phyloP scores from a whole-genome alignment of 2,329 filamentous ascomycete genomes.

The Aspergillus clavatus region DNA sequence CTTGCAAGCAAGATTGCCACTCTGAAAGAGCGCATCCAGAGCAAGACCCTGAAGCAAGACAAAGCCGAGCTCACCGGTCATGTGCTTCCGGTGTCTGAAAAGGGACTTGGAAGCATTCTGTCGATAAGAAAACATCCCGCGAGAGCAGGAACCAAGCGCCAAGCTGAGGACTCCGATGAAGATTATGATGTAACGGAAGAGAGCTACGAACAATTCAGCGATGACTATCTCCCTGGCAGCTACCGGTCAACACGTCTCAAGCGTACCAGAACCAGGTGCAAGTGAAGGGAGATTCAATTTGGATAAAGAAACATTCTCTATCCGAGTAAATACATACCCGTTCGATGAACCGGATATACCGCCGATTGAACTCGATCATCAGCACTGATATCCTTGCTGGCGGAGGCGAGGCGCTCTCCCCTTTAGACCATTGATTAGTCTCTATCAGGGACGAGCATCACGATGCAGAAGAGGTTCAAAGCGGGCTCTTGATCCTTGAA shows the following conservation, averaged over 20 bases:
- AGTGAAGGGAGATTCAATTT: constrained; percentile 15
- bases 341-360: too few species aligned
- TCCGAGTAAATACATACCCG: constrained; percentile 22
- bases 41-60: constrained; percentile 17
- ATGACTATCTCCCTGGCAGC: constrained; percentile 25
- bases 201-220: constrained; percentile 24
- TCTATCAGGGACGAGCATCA: too few species aligned
- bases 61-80: constrained; percentile 12
- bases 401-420: not conserved
- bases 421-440: too few species aligned
- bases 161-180: constrained; percentile 28
- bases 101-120: constrained; percentile 29
- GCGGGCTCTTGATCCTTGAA: too few species aligned
- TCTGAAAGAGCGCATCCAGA: constrained; percentile 48
- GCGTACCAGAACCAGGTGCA: constrained; percentile 20
- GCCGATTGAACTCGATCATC: not conserved
- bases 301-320: constrained; percentile 27
- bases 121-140: constrained; percentile 28
- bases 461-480: too few species aligned
- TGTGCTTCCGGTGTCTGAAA: constrained; percentile 18
- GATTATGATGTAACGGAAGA: constrained; percentile 26
- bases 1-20: constrained; percentile 53
- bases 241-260: constrained; percentile 24
- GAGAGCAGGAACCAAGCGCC: constrained; percentile 23
- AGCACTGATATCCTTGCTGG: too few species aligned